Conservation (phyloP, 257 asterid species). For the Solanum virginianum region DNA sequence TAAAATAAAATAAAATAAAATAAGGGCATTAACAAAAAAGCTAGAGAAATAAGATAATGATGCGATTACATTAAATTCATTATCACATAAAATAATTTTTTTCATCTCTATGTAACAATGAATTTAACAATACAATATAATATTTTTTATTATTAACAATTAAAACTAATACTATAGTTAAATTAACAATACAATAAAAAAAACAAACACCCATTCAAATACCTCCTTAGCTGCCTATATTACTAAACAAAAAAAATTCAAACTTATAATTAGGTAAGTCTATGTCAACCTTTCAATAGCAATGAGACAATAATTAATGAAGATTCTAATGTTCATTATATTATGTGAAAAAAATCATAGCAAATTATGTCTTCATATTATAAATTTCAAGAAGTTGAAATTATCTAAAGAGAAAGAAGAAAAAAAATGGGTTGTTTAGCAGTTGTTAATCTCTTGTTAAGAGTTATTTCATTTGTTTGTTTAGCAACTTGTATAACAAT, state of each 20-base stretch:
- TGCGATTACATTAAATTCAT: background rate
- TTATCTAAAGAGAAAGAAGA: background rate
- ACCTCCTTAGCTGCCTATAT: background rate
- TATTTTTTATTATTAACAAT: background rate
- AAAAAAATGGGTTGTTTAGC: background rate
- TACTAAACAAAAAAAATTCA: background rate
- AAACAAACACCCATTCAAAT: background rate
- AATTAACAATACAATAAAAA: background rate
- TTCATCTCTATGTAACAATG: background rate
- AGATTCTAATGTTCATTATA: background rate
- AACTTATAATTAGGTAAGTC: background rate
- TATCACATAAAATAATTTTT: background rate
- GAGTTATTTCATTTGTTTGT: background rate
- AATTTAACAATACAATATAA: background rate
- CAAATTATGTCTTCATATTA: background rate
- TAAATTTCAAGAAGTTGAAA: background rate
- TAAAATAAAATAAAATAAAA: too few species aligned
- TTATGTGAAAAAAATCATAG: background rate
- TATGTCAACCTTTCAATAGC: background rate
- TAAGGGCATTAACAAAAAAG: background rate
- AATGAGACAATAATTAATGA: background rate
- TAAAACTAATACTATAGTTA: background rate
- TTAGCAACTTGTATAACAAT: background rate
- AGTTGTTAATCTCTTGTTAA: background rate
- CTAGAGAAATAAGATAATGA: background rate